phyloP scores from a whole-genome alignment of 768 basidiomycete species.

The Dentipellis sp. region DNA sequence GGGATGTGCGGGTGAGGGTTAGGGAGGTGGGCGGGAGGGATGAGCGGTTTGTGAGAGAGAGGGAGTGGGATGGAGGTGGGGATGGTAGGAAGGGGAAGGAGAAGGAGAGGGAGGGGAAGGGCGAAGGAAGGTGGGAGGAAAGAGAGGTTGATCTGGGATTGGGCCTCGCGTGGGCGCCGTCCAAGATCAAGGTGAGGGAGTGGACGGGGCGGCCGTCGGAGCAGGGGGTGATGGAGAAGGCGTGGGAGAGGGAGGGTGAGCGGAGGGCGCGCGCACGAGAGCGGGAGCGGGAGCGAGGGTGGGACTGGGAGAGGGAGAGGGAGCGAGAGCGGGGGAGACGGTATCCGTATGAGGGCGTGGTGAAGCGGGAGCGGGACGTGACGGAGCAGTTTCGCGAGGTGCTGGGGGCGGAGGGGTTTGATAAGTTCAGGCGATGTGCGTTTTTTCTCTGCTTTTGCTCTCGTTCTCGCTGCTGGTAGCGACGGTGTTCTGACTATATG shows the following conservation, averaged over 20 bases:
- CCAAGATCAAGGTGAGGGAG: conserved; percentile 14
- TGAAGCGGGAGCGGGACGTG: conserved; percentile 9
- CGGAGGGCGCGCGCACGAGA: conserved; percentile 18
- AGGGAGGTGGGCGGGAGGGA: conserved; percentile 1
- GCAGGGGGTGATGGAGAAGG: conserved; percentile 8
- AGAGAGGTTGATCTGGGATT: conserved; percentile 14
- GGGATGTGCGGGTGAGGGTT: not conserved
- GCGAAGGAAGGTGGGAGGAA: conserved; percentile 11
- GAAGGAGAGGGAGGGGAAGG: conserved; percentile 16
- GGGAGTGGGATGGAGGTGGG: conserved; percentile 6
- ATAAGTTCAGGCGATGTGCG: conserved; percentile 53
- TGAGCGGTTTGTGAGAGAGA: no score
- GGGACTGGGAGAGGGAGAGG: conserved; percentile 7
- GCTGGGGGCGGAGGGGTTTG: conserved; percentile 11
- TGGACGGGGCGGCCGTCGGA: conserved; percentile 10
- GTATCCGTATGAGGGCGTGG: conserved; percentile 11
- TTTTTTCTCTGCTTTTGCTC: conserved; percentile 3
- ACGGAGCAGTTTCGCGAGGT: conserved; percentile 12
- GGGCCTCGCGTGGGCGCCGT: conserved; percentile 14
- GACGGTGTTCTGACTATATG: no score
- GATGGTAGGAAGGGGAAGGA: conserved; percentile 15
- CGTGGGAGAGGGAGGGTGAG: conserved; percentile 14
- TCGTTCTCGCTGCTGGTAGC: not conserved
- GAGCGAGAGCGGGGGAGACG: conserved; percentile 19
- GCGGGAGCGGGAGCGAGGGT: conserved; percentile 12